Base-by-base conservation (phyloP, 225 moss, liverwort and hornwort species). In the Bryoerythrophyllum caledonicum region DNA sequence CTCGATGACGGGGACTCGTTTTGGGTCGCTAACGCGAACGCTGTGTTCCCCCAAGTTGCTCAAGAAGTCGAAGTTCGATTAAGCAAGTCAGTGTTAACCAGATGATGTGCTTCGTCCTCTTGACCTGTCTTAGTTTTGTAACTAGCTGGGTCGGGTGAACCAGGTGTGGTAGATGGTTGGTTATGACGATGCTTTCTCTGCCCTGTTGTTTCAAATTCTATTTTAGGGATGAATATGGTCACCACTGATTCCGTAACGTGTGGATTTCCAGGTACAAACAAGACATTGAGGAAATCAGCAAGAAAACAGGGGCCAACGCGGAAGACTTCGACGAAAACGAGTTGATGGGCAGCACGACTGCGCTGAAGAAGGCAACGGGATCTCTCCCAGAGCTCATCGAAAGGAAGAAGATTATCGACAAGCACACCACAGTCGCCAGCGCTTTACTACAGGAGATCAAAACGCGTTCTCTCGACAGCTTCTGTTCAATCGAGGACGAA, bases 371-470 rank as follows among this genome's bases (percentile, higher is more conserved):
- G 75, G 91, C 97, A 28, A 93, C 95, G 10, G 95, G 93, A 71
- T 93, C 95, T 10, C 83, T 95, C 48, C 95, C 97, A 40, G 93
- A 95, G 85, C 85, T 99, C n/a, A 99, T 95, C 4, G 95, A 99
- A 89, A 87, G 95, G 76, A 95, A 99, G 73, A 85, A 90, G 68
- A 95, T 84, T 76, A 91, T 99, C 64, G 97, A 99, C 57, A 99
- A 99, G 83, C 97, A 99, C 74, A 99, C 88, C 51, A 93, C 90
- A 32, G 89, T 99, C 30, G 97, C 97, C 27, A 95, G 90, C 27
- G 85, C 97, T 49, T 78, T 99, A 53, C 72, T 99, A 66, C 90
- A 90, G 43, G 95, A 99, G 83, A 95, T 99, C 58, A 99, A 91
- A 76, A 78, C 70, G 30, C 86, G 97, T 60, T 84, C 90, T 10